These are phyloP conservation scores for Cladosporium sp. DNA, from an alignment of 2,329 filamentous ascomycete genomes.

Conservation along the genomic window DNA sequence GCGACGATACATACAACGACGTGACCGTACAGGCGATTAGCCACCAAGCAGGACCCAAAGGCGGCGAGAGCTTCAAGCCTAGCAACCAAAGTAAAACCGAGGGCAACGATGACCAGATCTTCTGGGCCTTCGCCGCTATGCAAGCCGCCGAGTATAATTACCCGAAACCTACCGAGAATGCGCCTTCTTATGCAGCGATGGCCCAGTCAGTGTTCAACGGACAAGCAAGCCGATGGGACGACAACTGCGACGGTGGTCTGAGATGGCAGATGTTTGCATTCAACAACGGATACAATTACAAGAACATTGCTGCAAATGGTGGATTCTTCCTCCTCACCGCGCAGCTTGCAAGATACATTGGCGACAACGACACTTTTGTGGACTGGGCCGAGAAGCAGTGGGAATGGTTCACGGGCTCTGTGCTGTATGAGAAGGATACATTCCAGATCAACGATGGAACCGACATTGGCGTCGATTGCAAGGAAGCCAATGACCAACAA, in stretches of 20 bases:
- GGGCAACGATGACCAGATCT: constrained; percentile 53
- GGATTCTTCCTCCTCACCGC: constrained; percentile 48
- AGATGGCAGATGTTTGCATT: constrained; percentile 40
- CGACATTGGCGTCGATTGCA: constrained; percentile 43
- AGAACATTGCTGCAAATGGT: constrained; percentile 49
- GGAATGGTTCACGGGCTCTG: constrained; percentile 35
- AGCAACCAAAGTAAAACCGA: constrained; percentile 33
- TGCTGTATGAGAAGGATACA: constrained; percentile 54
- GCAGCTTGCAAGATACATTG: constrained; percentile 36
- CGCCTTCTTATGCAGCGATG: constrained; percentile 42
- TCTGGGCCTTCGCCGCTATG: constrained; percentile 54
- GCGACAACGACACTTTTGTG: constrained; percentile 51
- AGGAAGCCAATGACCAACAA: constrained; percentile 41
- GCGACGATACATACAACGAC: constrained; percentile 59
- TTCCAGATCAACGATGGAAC: constrained; percentile 46
- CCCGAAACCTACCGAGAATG: constrained; percentile 34
- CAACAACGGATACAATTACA: constrained; percentile 47
- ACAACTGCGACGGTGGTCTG: constrained; percentile 35
- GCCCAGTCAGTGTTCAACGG: constrained; percentile 39
- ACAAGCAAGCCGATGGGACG: constrained; percentile 35
- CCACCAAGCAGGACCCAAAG: constrained; percentile 53
- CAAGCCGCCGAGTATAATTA: constrained; percentile 50
- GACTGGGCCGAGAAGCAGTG: constrained; percentile 54
- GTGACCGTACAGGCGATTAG: constrained; percentile 53
- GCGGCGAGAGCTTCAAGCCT: constrained; percentile 56